Base-by-base conservation (phyloP, 2,329 filamentous ascomycete genomes). In the Dichotomopilus funicola region DNA sequence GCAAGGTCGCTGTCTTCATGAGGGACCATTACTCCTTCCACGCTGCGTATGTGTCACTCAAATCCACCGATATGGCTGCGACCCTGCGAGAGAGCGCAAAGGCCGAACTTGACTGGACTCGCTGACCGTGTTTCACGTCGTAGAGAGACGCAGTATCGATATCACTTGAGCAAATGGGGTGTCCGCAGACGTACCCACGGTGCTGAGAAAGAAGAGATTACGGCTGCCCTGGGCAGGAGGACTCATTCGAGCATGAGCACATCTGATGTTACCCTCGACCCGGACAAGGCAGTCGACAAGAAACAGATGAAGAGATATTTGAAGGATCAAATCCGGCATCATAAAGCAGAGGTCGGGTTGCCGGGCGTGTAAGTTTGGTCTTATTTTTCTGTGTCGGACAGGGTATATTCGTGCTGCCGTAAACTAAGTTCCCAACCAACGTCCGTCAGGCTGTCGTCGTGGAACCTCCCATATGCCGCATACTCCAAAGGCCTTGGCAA, bases 131-230 rank as follows among this genome's bases (percentile, higher is more conserved):
- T 43, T 43, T 12, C 13, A 10, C 31, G 27, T 13, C 36, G 27
- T 38, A 53, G 51, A 36, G 51, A 48, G 51, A 40, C 36, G 7
- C 43, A 53, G 51, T 53, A 53, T 40, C 43, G 51, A 53, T 7
- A 36, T 27, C 46, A 36, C 36, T 53, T 53, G 27, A 49, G n/a
- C 12, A n/a, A 53, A 42, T 53, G 51, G 51, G 51, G 35, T 19
- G 44, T 53, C 34, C 51, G 51, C 36, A 42, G 34, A 44, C 44
- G 51, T 9, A 49, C 12, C 9, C 36, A 34, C 44, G 10, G 5
- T 12, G 10, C 6, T n/a, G 44, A 46, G 44, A 46, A 46, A 11
- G n/a, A 46, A 2, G 27, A 33, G 4, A 46, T 46, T 33, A 12
- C 19, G 4, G 9, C 44, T 12, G 44, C 44, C 11, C 44, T 46